These are phyloP conservation scores for Polychaeton citri DNA, from an alignment of 2,329 filamentous ascomycete species.

Conservation along the genomic window DNA sequence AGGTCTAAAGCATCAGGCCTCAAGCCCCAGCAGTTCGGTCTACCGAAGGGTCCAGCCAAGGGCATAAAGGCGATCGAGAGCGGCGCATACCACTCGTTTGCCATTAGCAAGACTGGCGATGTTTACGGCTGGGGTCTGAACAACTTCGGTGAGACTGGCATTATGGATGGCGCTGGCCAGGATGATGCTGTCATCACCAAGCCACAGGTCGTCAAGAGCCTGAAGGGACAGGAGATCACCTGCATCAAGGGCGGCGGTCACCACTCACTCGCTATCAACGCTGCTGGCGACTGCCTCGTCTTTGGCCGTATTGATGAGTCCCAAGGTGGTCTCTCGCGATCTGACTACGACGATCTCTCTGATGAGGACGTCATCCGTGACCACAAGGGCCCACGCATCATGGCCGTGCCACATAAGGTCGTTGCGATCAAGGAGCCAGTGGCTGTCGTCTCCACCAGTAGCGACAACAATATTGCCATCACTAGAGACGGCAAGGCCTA, in stretches of 20 bases:
- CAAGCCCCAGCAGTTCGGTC: slow-evolving; percentile 43
- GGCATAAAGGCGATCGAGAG: slow-evolving; percentile 49
- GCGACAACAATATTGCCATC: slow-evolving; percentile 62
- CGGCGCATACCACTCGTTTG: slow-evolving; percentile 73
- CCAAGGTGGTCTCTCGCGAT: slow-evolving; percentile 32
- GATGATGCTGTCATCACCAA: slow-evolving; percentile 60
- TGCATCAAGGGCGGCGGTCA: slow-evolving; percentile 61
- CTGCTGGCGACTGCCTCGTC: slow-evolving; percentile 41
- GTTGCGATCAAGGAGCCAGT: slow-evolving; percentile 34
- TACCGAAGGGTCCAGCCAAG: slow-evolving; percentile 34
- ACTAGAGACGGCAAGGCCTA: slow-evolving; percentile 56
- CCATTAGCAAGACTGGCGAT: slow-evolving; percentile 51
- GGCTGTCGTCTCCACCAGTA: slow-evolving; percentile 36
- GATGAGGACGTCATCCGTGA: slow-evolving; percentile 48
- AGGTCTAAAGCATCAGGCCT: slow-evolving; percentile 42
- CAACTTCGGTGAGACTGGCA: slow-evolving; percentile 70
- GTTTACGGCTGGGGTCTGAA: slow-evolving; percentile 80
- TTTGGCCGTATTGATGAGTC: slow-evolving; percentile 49
- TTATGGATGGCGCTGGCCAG: slow-evolving; percentile 48
- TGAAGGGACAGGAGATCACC: slow-evolving; percentile 51
- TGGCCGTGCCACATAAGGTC: slow-evolving; percentile 53
- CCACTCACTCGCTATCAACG: slow-evolving; percentile 52
- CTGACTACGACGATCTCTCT: slow-evolving; percentile 35
- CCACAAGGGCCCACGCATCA: slow-evolving; percentile 55
- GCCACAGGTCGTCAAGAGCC: slow-evolving; percentile 52